Base-by-base conservation (phyloP, 805 yeast species). In the Yarrowia hollandica region DNA sequence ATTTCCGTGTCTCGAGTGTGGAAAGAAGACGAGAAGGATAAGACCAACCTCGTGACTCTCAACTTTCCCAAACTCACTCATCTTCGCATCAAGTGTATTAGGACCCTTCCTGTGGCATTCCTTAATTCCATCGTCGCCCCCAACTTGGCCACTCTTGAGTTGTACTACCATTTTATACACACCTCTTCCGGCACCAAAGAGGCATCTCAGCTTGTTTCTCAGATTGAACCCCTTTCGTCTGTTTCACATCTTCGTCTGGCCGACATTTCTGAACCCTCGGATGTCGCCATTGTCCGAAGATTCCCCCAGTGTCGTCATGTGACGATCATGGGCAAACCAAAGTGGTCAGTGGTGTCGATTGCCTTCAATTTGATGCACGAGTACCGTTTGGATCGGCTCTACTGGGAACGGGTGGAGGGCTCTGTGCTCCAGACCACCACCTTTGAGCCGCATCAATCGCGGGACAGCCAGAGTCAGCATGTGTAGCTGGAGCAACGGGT, bases 401-500 rank as follows among this genome's bases (percentile, higher is more conserved):
- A 14, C 21, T 48, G 55, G 55, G 55, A 48, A 12, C 55, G 55
- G 12, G 39, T 48, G 21, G 55, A 48, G 30, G 55, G 55, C 39
- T 44, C 52, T 8, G 21, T 48, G 8, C 39, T 48, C 4, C 54
- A 44, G 28, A 48, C 55, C 1, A 48, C 55, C 16, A 48, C 55
- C 7, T 48, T 44, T 30, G 54, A 30, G 37, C 19, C 54, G 9
- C 18, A 21, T 10, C 19, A 8, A 11, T 8, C 4, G 6, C 23
- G 22, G 12, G 28, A 14, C 18, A 30, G 14, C 7, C 3, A 30
- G 21, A 26, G 48, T 41, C 31, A 16, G 33, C 23, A 25, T 15
- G 35, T 44, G 52, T 44, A 44, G 52, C 52, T 44, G 52, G 52
- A 44, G 15, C 52, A 44, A n/a, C 52, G 52, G 52, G 52, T 44